Evolutionary conservation across 352 stramenopile genomes (phyloP).

Genomic region (Globisporangium paroecandrum): DNA sequence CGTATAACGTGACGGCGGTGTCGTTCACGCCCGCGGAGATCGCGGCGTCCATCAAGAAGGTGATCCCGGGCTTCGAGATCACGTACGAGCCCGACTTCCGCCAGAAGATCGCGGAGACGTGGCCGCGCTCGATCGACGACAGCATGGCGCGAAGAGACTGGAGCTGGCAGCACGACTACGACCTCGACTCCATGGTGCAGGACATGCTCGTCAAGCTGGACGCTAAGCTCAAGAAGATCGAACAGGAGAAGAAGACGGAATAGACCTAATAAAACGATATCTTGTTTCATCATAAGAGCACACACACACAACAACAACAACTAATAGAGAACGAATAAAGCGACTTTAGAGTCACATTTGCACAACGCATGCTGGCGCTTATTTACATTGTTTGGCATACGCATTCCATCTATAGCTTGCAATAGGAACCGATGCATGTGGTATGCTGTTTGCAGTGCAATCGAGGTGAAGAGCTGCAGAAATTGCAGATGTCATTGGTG

Average conservation of each 20-base stretch:
- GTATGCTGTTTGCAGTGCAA: not conserved
- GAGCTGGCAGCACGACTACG: constrained; percentile 87
- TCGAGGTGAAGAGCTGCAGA: not conserved
- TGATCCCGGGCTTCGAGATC: constrained; percentile 87
- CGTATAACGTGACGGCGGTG: constrained; percentile 91
- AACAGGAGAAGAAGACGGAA: constrained; percentile 8
- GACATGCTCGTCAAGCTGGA: constrained; percentile 89
- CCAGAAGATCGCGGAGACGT: constrained; percentile 90
- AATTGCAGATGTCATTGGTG: not conserved
- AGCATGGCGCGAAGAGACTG: constrained; percentile 79
- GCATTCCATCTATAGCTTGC: not conserved
- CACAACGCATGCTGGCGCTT: not conserved
- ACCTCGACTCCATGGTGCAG: constrained; percentile 86
- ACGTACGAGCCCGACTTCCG: constrained; percentile 88
- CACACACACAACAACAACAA: not conserved
- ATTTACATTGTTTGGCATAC: not conserved
- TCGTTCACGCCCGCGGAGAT: constrained; percentile 89
- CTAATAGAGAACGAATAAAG: not conserved
- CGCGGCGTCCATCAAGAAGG: constrained; percentile 78
- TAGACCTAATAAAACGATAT: constrained; percentile 7
- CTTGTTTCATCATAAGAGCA: not conserved
- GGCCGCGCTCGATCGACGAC: constrained; percentile 87
- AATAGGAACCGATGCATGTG: not conserved
- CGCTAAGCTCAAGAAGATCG: constrained; percentile 58
- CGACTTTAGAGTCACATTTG: not conserved